Base-by-base conservation (phyloP, 148 eudicot genomes). In the Selenicereus undatus region DNA sequence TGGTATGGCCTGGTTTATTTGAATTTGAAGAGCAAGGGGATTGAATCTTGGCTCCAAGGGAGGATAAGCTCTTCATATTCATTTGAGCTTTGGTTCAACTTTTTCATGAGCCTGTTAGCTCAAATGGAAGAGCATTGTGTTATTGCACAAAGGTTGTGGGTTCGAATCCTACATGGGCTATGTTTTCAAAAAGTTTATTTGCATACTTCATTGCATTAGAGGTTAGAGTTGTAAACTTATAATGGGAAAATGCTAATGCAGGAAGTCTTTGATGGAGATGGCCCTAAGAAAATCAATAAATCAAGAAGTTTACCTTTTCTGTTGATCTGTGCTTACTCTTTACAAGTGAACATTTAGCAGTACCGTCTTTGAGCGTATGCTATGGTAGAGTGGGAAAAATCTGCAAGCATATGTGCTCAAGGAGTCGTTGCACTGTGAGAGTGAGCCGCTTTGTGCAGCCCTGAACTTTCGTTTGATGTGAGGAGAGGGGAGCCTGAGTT, bases 121-220 rank as follows among this genome's bases (percentile, higher is more conserved):
- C 84, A 78, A 73, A 8, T 50, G 81, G 81, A 73, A 82, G 84
- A 82, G 84, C 84, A 62, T 78, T 82, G 84, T 82, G 84, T 78
- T 30, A 5, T 64, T 30, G 73, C 84, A 78, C 84, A 82, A 82
- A 62, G 76, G 81, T 73, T 36, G 84, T 82, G 84, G 84, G 84
- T 82, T 82, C 81, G 20, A 82, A 73, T 82, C 84, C 81, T 82
- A 68, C 84, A 78, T 78, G 39, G 84, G 84, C 84, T 82, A 48
- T 64, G 62, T 56, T 29, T 56, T 43, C 12, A 20, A 27, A 81
- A 32, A 35, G 26, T 48, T 35, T 64, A 50, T 21, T 18, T 29
- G 21, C 64, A 51, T 30, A 2, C 43, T 17, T 27, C 43, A 11
- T 4, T 56, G 24, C 27, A 32, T 9, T 48, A 48, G 52, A 48